Conservation (phyloP, 345 rosid species). For the Gossypium herbaceum region DNA sequence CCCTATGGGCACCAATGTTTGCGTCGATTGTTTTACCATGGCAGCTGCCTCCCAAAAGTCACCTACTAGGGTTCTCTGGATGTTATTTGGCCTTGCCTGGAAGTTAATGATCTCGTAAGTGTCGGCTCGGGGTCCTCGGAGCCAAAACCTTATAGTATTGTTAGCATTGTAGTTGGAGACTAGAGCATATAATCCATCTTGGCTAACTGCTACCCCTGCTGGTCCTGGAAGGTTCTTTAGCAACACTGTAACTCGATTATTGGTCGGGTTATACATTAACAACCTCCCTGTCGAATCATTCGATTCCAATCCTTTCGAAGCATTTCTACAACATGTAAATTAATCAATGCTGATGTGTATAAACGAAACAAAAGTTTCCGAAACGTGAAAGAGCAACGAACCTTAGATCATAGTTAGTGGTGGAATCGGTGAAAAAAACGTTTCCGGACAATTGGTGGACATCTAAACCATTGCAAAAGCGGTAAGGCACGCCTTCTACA, state of each 20-base stretch:
- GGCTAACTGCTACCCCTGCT: constrained; percentile 18
- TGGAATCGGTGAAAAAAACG: constrained; percentile 21
- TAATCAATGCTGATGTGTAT: background rate
- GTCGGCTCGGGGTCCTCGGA: constrained; percentile 20
- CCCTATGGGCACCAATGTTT: background rate
- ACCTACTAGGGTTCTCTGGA: background rate
- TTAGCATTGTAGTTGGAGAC: constrained; percentile 11
- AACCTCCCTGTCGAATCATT: constrained; percentile 24
- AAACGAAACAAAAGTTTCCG: background rate
- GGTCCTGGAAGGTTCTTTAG: constrained; percentile 15
- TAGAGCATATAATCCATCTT: constrained; percentile 1
- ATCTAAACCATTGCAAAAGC: constrained; percentile 11
- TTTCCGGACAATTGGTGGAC: constrained; percentile 6
- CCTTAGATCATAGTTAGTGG: constrained; percentile 11
- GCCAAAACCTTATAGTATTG: constrained; percentile 18
- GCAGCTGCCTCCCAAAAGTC: constrained; percentile 21
- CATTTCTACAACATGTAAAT: background rate
- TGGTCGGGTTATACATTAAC: constrained; percentile 9
- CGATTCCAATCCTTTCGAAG: background rate
- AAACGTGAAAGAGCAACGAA: constrained; percentile 1
- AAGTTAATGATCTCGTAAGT: background rate
- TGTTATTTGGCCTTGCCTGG: constrained; percentile 16
- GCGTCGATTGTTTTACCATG: background rate
- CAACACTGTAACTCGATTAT: constrained; percentile 14
- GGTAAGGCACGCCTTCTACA: constrained; percentile 17